Percentiles rank a stretch among this genome's conserved stretches.
Evolutionary conservation across 1,139 yeast genomes (phyloP).

Genomic region (Blastobotrys illinoisensis): DNA sequence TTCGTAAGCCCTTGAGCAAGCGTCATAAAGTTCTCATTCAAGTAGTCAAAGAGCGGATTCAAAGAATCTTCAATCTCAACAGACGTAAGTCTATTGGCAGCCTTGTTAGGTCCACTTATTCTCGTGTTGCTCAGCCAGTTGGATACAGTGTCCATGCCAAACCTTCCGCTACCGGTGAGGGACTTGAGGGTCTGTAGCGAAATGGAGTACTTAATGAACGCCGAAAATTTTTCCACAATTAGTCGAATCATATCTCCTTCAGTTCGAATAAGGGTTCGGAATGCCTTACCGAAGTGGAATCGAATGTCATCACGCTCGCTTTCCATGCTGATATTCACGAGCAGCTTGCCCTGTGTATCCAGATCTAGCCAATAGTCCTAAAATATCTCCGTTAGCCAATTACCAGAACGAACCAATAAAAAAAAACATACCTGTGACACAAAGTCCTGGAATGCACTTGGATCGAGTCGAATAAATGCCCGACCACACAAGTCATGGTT

Average conservation of each 20-base stretch:
- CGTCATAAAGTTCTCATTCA: slow-evolving; percentile 63
- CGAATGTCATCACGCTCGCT: slow-evolving; percentile 72
- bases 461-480: slow-evolving; percentile 57
- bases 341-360: slow-evolving; percentile 62
- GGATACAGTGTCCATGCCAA: slow-evolving; percentile 48
- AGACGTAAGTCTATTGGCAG: slow-evolving; percentile 31
- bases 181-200: slow-evolving; percentile 34
- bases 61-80: slow-evolving; percentile 62
- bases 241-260: slow-evolving; percentile 60
- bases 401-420: not conserved
- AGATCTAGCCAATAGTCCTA: slow-evolving; percentile 57
- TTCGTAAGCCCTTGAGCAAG: slow-evolving; percentile 60
- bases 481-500: slow-evolving; percentile 69
- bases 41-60: slow-evolving; percentile 67
- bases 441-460: slow-evolving; percentile 58
- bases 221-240: slow-evolving; percentile 57
- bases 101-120: slow-evolving; percentile 16
- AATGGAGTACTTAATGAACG: slow-evolving; percentile 42
- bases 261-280: slow-evolving; percentile 56
- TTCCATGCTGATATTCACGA: slow-evolving; percentile 67
- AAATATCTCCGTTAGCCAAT: slow-evolving; percentile 32
- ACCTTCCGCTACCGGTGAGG: slow-evolving; percentile 26
- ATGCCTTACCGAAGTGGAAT: slow-evolving; percentile 72
- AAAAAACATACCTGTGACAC: slow-evolving; percentile 39
- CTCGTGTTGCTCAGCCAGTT: slow-evolving; percentile 44